phyloP scores from a whole-genome alignment of 257 asterid species.

The Nicotiana sylvestris region DNA sequence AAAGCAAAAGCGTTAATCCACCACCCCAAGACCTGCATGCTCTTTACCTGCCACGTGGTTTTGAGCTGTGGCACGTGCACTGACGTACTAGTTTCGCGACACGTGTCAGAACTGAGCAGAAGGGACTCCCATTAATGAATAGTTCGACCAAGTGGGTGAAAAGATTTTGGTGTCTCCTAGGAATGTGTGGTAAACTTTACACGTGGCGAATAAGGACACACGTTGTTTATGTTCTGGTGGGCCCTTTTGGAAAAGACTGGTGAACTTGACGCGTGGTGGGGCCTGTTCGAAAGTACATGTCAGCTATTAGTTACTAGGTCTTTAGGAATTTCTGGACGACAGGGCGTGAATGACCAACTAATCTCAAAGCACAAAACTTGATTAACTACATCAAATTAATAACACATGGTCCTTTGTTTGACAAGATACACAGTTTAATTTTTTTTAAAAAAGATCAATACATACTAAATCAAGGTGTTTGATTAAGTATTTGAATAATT shows the following conservation, averaged over 20 bases:
- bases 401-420: too few relatives aligned
- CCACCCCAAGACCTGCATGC: slow-evolving; percentile 21
- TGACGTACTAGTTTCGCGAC: not conserved
- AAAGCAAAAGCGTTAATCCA: slow-evolving; percentile 20
- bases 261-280: not conserved
- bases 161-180: slow-evolving; percentile 13
- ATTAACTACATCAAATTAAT: too few relatives aligned
- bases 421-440: too few relatives aligned
- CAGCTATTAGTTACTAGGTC: not conserved
- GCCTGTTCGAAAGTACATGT: not conserved
- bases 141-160: slow-evolving; percentile 32
- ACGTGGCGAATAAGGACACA: slow-evolving; percentile 22
- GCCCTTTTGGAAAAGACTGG: not conserved
- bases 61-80: slow-evolving; percentile 10
- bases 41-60: slow-evolving; percentile 25
- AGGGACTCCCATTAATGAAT: not conserved
- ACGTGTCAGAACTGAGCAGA: slow-evolving; percentile 21
- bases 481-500: too few relatives aligned
- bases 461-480: too few relatives aligned
- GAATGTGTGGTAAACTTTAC: not conserved
- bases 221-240: not conserved
- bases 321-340: too few relatives aligned
- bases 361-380: too few relatives aligned
- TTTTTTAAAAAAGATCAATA: too few relatives aligned
- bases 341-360: too few relatives aligned